These are phyloP conservation scores for Pseudocercospora musae DNA, from an alignment of 2,329 filamentous ascomycete genomes.

Conservation along the genomic window DNA sequence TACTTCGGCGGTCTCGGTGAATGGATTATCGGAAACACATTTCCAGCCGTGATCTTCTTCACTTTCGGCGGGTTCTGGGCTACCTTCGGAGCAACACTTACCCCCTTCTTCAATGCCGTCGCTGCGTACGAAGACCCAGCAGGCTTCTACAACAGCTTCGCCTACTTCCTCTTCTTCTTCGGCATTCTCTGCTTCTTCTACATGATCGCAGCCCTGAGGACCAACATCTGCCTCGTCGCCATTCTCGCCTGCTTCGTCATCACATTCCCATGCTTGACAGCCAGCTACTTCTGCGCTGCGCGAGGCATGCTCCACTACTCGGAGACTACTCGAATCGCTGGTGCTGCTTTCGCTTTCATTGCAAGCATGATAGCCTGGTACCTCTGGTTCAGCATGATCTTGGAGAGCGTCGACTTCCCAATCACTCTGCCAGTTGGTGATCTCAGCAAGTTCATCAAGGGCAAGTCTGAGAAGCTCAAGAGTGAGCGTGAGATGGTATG, in stretches of 20 bases:
- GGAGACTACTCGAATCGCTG: conserved; percentile 8
- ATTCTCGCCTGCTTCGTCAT: conserved; percentile 21
- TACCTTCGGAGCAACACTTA: conserved; percentile 33
- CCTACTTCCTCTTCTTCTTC: conserved; percentile 17
- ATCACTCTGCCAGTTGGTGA: conserved; percentile 20
- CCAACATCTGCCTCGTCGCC: conserved; percentile 23
- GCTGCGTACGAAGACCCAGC: conserved; percentile 4
- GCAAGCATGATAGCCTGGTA: conserved; percentile 19
- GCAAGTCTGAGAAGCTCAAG: conserved; percentile 17
- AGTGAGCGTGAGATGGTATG: conserved; percentile 12
- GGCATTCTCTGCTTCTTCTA: conserved; percentile 20
- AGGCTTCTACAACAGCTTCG: conserved; percentile 16
- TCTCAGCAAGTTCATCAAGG: conserved; percentile 19
- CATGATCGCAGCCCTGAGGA: conserved; percentile 20
- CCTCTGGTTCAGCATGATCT: conserved; percentile 17
- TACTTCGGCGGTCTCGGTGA: conserved; percentile 16
- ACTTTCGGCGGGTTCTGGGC: conserved; percentile 55
- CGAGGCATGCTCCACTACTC: conserved; percentile 6
- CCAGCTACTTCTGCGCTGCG: conserved; percentile 16
- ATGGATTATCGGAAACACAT: conserved; percentile 54
- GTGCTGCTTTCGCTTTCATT: conserved; percentile 14
- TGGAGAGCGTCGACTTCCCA: conserved; percentile 24
- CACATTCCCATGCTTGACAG: conserved; percentile 19
- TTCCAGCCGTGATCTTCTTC: conserved; percentile 52
- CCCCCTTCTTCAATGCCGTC: conserved; percentile 4